Conservation (phyloP, 164 flowering plant genomes). For the Houttuynia cordata region DNA sequence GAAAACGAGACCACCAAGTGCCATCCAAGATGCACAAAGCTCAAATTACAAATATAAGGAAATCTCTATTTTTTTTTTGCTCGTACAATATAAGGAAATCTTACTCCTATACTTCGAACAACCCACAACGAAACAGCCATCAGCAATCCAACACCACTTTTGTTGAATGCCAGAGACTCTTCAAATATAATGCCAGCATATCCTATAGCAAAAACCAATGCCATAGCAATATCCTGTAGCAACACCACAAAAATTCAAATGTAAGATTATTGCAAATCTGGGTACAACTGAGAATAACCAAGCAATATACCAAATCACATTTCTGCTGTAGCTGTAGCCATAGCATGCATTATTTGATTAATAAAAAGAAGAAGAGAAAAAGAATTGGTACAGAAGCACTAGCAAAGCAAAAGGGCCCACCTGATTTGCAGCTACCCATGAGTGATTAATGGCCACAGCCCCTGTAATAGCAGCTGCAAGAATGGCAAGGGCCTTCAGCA, state of each 20-base stretch:
- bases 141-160: constrained; percentile 91
- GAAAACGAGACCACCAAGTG: too few species aligned
- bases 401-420: constrained; percentile 18
- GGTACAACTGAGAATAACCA: neutral
- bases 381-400: neutral
- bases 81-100: too few species aligned
- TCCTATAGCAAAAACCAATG: constrained; percentile 75
- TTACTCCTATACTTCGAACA: constrained; percentile 86
- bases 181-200: constrained; percentile 94
- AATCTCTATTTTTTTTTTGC: too few species aligned
- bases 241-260: constrained; percentile 10
- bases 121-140: constrained; percentile 98
- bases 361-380: neutral
- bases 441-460: constrained; percentile 77
- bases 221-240: constrained; percentile 90
- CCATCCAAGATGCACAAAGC: too few species aligned
- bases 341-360: neutral
- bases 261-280: neutral
- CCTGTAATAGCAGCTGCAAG: constrained; percentile 68
- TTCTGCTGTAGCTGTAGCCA: neutral
- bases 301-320: neutral
- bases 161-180: constrained; percentile 94
- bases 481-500: constrained; percentile 74
- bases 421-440: constrained; percentile 99
- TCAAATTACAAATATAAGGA: neutral